phyloP scores from a whole-genome alignment of 2,329 filamentous ascomycete genomes.

The Keithomyces neogunnii region DNA sequence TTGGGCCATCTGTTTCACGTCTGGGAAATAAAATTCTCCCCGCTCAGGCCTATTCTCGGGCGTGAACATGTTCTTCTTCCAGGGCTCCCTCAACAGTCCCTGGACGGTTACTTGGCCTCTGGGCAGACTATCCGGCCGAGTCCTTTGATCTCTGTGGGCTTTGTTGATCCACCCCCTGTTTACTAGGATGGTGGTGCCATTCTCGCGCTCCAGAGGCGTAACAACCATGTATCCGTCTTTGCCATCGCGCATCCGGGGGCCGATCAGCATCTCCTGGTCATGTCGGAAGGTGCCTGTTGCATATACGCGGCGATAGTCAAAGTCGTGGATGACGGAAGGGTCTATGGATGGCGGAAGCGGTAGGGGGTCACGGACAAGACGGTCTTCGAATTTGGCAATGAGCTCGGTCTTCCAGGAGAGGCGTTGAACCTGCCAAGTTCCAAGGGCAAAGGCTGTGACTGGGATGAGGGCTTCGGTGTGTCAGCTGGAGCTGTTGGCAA shows the following conservation, averaged over 20 bases:
- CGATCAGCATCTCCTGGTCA: conserved; percentile 93
- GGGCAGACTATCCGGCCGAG: conserved; percentile 59
- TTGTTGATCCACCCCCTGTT: conserved; percentile 90
- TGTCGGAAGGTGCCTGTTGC: conserved; percentile 69
- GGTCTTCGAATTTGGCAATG: conserved; percentile 85
- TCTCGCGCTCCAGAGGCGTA: conserved; percentile 74
- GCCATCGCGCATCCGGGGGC: conserved; percentile 80
- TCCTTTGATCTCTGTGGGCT: conserved; percentile 56
- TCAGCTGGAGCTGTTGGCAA: not conserved
- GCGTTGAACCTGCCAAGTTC: conserved; percentile 91
- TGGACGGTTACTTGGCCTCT: conserved; percentile 67
- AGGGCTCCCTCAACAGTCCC: conserved; percentile 78
- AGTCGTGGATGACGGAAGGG: conserved; percentile 71
- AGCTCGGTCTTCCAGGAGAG: conserved; percentile 91
- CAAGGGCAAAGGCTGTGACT: conserved; percentile 79
- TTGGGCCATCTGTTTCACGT: conserved; percentile 83
- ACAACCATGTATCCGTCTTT: conserved; percentile 86
- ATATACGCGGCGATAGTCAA: conserved; percentile 82
- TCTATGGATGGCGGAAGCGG: conserved; percentile 80
- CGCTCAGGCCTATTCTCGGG: conserved; percentile 79
- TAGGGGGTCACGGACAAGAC: conserved; percentile 74
- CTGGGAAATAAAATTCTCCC: conserved; percentile 89
- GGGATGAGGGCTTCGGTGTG: conserved; percentile 63
- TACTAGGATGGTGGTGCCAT: conserved; percentile 67
- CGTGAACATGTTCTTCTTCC: conserved; percentile 98